Conservation (phyloP, 2,329 filamentous ascomycete genomes). For the Epichloe sp. region DNA sequence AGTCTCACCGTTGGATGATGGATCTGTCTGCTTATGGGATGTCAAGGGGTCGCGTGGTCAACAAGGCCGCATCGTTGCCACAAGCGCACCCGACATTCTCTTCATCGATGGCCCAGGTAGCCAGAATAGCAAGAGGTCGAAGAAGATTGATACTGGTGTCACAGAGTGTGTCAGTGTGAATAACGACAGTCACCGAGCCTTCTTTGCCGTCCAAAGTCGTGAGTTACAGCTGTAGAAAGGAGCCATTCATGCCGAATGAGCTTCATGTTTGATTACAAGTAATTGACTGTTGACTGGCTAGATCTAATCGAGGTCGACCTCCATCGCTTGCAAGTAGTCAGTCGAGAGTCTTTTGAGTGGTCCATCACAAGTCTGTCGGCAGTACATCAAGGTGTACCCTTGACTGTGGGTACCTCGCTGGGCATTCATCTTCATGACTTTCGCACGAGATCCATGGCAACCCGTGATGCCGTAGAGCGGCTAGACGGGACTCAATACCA, state of each 20-base stretch:
- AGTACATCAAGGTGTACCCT: constrained; percentile 48
- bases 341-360: constrained; percentile 62
- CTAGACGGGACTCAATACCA: constrained; percentile 17
- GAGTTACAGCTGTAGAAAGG: constrained; percentile 17
- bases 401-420: constrained; percentile 73
- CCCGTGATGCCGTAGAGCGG: constrained; percentile 22
- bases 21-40: constrained; percentile 81
- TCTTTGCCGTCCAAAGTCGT: constrained; percentile 67
- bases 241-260: too few relatives aligned
- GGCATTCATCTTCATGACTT: constrained; percentile 77
- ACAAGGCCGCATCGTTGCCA: constrained; percentile 50
- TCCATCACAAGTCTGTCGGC: constrained; percentile 73
- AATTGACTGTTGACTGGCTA: constrained; percentile 6
- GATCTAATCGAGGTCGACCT: constrained; percentile 73
- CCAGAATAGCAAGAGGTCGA: constrained; percentile 35
- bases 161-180: constrained; percentile 78
- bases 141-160: constrained; percentile 57
- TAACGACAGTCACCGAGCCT: constrained; percentile 51
- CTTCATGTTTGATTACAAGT: not conserved
- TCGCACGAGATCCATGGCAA: constrained; percentile 29
- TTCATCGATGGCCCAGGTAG: constrained; percentile 38
- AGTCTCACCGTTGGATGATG: constrained; percentile 71
- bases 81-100: constrained; percentile 54
- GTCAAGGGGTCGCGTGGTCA: constrained; percentile 40
- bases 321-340: constrained; percentile 54